A percentile compares a stretch with the other conserved stretches of the same genome.
phyloP scores from a whole-genome alignment of 352 stramenopile species.

The Phytophthora kernoviae region DNA sequence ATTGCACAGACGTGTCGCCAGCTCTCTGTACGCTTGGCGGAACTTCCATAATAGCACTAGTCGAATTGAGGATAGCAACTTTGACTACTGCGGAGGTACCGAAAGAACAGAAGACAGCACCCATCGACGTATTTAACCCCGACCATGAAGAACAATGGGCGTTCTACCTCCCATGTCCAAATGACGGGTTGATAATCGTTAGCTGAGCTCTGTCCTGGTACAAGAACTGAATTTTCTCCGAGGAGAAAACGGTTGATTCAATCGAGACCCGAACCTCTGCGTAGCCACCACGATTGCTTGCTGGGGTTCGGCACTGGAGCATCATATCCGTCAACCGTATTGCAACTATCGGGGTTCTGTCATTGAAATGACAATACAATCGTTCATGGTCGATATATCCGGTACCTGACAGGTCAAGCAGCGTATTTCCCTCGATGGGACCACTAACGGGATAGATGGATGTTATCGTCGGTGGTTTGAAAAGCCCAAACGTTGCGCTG shows the following conservation, averaged over 20 bases:
- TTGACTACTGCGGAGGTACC: conserved; percentile 6
- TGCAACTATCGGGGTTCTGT: conserved; percentile 5
- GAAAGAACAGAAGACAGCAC: conserved; percentile 38
- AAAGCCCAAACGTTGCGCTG: conserved; percentile 14
- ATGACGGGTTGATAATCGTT: conserved; percentile 17
- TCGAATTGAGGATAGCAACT: conserved; percentile 25
- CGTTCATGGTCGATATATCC: conserved; percentile 15
- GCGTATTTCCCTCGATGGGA: conserved; percentile 22
- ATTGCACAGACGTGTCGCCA: conserved; percentile 24
- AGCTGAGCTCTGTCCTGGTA: conserved; percentile 34
- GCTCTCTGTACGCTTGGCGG: conserved; percentile 16
- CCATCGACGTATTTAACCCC: conserved; percentile 28
- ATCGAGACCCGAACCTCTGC: conserved; percentile 29
- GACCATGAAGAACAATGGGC: conserved; percentile 19
- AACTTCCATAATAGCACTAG: conserved; percentile 8
- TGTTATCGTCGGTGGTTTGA: conserved; percentile 20
- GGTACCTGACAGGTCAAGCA: conserved; percentile 17
- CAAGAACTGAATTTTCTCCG: conserved; percentile 13
- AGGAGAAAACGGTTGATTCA: conserved; percentile 25
- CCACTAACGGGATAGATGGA: conserved; percentile 25
- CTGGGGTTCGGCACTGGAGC: conserved; percentile 27
- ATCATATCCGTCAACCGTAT: conserved; percentile 13
- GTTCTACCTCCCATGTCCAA: conserved; percentile 35
- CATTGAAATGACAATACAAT: conserved; percentile 40
- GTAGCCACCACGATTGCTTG: conserved; percentile 16